A percentile compares a stretch with the other conserved stretches of the same genome.
These are phyloP conservation scores for Gracilariopsis chorda DNA, from an alignment of 23 red algal species.

Conservation along the genomic window DNA sequence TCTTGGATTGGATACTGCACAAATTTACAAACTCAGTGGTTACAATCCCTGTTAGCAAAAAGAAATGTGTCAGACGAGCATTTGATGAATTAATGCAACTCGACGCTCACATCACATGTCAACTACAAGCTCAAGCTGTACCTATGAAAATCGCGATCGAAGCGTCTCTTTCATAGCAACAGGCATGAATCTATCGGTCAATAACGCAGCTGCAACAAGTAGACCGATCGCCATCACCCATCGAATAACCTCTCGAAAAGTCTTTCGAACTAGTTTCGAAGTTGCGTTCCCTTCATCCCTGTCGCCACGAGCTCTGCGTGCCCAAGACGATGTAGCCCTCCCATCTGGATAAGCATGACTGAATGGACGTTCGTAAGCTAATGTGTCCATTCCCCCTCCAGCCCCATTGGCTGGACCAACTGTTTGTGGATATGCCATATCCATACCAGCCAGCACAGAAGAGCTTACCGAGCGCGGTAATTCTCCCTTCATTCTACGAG, in stretches of 20 bases:
- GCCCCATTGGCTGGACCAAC: background rate
- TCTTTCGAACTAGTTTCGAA: background rate
- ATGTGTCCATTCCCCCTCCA: slow-evolving; percentile 31
- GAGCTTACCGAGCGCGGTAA: slow-evolving; percentile 28
- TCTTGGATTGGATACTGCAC: slow-evolving; percentile 8
- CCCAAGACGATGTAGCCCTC: background rate
- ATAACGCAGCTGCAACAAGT: slow-evolving; percentile 11
- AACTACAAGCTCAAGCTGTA: no score
- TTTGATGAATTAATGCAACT: no score
- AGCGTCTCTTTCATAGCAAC: slow-evolving; percentile 31
- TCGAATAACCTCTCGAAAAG: background rate
- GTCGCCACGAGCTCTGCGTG: background rate
- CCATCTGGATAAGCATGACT: background rate
- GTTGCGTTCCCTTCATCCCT: background rate
- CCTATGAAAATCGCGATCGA: slow-evolving; percentile 33
- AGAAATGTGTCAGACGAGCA: no score
- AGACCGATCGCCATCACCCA: slow-evolving; percentile 42
- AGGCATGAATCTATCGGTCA: slow-evolving; percentile 44
- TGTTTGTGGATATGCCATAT: slow-evolving; percentile 15
- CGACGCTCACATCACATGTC: no score
- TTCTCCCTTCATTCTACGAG: slow-evolving; percentile 29
- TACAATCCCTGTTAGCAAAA: background rate
- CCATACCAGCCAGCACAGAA: slow-evolving; percentile 28
- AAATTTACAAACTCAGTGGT: slow-evolving; percentile 1
- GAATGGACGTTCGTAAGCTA: slow-evolving; percentile 12